Conservation (phyloP, 139 green algal species). For the Trebouxia sp. region DNA sequence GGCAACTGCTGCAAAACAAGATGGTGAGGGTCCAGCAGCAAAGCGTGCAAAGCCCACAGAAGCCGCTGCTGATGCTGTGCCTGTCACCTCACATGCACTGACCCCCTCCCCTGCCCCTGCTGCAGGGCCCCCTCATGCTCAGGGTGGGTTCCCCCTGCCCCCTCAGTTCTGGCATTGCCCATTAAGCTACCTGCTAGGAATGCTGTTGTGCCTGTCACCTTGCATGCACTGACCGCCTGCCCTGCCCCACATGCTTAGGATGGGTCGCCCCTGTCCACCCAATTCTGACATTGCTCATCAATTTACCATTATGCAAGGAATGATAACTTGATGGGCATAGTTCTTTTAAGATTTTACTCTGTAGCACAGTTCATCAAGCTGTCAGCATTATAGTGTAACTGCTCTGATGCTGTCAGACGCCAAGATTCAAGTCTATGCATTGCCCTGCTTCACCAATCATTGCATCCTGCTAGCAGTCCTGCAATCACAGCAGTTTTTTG, state of each 20-base stretch:
- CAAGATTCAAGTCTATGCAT: too few relatives aligned
- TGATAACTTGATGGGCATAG: too few relatives aligned
- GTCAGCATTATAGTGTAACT: too few relatives aligned
- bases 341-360: too few relatives aligned
- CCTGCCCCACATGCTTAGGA: conserved; percentile 8
- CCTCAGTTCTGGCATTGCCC: too few relatives aligned
- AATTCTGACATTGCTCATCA: neutral
- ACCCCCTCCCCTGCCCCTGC: neutral
- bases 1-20: conserved; percentile 9
- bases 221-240: neutral
- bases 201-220: neutral
- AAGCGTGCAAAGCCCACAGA: conserved; percentile 3
- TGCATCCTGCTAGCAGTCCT: too few relatives aligned
- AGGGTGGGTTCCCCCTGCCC: conserved; percentile 13
- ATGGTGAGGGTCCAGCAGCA: conserved; percentile 20
- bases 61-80: neutral
- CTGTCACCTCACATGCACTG: neutral
- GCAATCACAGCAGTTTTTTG: too few relatives aligned
- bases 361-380: too few relatives aligned
- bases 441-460: too few relatives aligned
- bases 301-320: too few relatives aligned
- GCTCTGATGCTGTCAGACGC: too few relatives aligned
- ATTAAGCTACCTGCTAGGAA: too few relatives aligned
- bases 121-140: conserved; percentile 15
- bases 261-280: conserved; percentile 6